These are phyloP conservation scores for Crithidia expoeki DNA, from an alignment of 208 protist species.

Conservation along the genomic window DNA sequence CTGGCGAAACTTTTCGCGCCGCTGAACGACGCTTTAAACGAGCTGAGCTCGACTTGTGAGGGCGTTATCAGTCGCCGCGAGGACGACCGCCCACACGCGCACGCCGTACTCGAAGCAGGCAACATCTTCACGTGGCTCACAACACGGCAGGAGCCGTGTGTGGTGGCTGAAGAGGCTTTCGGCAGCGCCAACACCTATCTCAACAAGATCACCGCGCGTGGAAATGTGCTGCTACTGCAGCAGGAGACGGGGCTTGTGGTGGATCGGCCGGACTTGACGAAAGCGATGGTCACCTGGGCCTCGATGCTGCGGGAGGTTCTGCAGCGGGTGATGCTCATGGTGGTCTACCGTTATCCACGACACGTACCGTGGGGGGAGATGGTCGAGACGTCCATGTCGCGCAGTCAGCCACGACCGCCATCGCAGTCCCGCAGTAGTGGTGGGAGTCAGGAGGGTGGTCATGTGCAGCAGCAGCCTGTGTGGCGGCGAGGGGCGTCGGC, in stretches of 20 bases:
- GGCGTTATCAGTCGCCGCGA: conserved; percentile 20
- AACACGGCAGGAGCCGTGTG: conserved; percentile 17
- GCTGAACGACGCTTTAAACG: conserved; percentile 36
- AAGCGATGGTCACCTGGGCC: conserved; percentile 34
- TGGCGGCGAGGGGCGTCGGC: conserved; percentile 5
- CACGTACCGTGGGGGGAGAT: conserved; percentile 37
- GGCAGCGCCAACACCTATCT: conserved; percentile 34
- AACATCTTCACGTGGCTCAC: conserved; percentile 50
- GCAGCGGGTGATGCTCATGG: conserved; percentile 36
- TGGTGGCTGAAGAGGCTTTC: conserved; percentile 33
- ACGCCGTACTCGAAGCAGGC: conserved; percentile 38
- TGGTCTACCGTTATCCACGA: conserved; percentile 37
- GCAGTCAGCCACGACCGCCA: conserved; percentile 1
- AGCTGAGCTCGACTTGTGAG: conserved; percentile 30
- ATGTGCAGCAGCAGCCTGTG: conserved; percentile 6
- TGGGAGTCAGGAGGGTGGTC: background rate
- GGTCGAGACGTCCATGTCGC: conserved; percentile 21
- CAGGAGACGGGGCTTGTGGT: conserved; percentile 15
- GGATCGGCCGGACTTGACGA: conserved; percentile 15
- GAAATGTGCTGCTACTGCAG: conserved; percentile 28
- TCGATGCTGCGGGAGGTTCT: conserved; percentile 36
- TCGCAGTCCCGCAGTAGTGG: conserved; percentile 8
- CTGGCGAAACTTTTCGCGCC: conserved; percentile 31
- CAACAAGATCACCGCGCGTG: conserved; percentile 39
- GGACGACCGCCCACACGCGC: conserved; percentile 31